Evolutionary conservation across 2,329 filamentous ascomycete genomes (phyloP).

Genomic region (Epichloe scottii): DNA sequence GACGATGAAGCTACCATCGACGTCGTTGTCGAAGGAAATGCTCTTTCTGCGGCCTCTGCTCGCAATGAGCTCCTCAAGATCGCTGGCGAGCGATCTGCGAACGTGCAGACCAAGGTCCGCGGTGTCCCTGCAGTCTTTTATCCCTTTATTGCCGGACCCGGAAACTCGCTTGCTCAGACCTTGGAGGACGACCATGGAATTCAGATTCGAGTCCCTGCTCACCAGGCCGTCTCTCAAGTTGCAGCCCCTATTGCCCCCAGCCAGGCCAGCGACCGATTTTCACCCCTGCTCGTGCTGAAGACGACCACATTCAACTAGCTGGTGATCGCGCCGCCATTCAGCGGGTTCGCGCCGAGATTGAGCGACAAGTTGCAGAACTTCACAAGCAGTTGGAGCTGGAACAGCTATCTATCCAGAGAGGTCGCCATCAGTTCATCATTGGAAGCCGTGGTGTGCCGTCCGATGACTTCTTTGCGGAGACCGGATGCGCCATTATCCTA

Average conservation of each 20-base stretch:
- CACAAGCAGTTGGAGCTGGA: slow-evolving; percentile 64
- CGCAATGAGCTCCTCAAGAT: slow-evolving; percentile 76
- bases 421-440: slow-evolving; percentile 89
- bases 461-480: slow-evolving; percentile 79
- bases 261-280: slow-evolving; percentile 59
- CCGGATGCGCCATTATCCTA: slow-evolving; percentile 78
- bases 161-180: slow-evolving; percentile 53
- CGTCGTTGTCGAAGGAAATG: slow-evolving; percentile 82
- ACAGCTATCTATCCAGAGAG: slow-evolving; percentile 70
- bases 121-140: slow-evolving; percentile 86
- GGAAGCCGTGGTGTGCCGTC: slow-evolving; percentile 68
- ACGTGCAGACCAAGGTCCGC: slow-evolving; percentile 68
- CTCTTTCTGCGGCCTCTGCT: slow-evolving; percentile 73
- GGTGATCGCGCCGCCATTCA: slow-evolving; percentile 78
- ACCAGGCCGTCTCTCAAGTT: slow-evolving; percentile 62
- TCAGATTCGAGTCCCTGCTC: slow-evolving; percentile 70
- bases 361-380: slow-evolving; percentile 64
- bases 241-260: slow-evolving; percentile 51
- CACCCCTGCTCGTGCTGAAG: slow-evolving; percentile 48
- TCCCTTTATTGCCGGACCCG: slow-evolving; percentile 79
- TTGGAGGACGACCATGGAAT: slow-evolving; percentile 70
- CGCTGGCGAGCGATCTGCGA: slow-evolving; percentile 72
- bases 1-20: slow-evolving; percentile 79
- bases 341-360: slow-evolving; percentile 66
- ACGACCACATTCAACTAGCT: slow-evolving; percentile 71